Conservation (phyloP, 139 green algal species). For the Micractinium sp. region DNA sequence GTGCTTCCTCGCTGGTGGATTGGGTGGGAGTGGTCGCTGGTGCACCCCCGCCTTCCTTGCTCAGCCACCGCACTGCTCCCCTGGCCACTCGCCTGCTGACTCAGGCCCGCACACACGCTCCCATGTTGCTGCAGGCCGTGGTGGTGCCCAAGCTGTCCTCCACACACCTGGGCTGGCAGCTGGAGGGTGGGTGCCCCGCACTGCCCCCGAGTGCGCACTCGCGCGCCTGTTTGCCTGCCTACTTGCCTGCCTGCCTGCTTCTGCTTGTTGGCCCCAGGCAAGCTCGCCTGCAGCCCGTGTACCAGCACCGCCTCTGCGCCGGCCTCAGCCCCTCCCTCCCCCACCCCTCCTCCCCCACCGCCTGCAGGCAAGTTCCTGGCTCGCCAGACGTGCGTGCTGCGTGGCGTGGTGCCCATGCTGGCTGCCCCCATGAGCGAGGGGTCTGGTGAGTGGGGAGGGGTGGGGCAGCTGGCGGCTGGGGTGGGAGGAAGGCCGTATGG, state of each 20-base stretch:
- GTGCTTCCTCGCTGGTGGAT: too few species aligned
- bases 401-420: slow-evolving; percentile 60
- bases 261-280: background rate
- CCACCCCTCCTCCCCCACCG: background rate
- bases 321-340: background rate
- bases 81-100: too few species aligned
- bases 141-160: slow-evolving; percentile 56
- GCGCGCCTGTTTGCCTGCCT: background rate
- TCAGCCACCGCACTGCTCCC: too few species aligned
- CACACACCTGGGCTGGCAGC: slow-evolving; percentile 46
- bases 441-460: background rate
- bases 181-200: slow-evolving; percentile 29
- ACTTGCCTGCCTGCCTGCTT: background rate
- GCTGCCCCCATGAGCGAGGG: slow-evolving; percentile 54
- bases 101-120: background rate
- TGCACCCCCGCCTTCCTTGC: too few species aligned
- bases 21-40: too few species aligned
- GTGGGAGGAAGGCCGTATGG: background rate
- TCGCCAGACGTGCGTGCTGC: slow-evolving; percentile 45
- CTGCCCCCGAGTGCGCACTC: background rate
- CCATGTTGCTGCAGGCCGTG: slow-evolving; percentile 48
- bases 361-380: slow-evolving; percentile 49
- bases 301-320: too few species aligned
- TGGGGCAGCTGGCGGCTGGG: background rate
- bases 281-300: background rate